These are phyloP conservation scores for Artomyces pyxidatus DNA, from an alignment of 768 basidiomycete genomes.

Conservation along the genomic window DNA sequence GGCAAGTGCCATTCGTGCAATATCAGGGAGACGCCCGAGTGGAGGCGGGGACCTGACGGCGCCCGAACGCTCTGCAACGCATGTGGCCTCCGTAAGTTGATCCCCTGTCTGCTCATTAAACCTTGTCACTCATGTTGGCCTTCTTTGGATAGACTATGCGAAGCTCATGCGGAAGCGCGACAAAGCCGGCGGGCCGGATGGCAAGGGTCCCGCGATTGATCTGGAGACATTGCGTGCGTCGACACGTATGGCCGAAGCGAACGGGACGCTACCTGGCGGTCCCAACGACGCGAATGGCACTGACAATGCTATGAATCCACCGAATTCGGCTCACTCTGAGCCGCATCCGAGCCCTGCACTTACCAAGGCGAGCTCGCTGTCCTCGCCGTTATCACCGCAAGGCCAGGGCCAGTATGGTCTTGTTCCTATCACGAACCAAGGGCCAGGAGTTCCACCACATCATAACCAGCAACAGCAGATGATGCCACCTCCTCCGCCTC, in stretches of 20 bases:
- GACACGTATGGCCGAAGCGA: conserved; percentile 13
- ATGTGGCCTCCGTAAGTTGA: conserved; percentile 69
- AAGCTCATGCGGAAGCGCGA: conserved; percentile 77
- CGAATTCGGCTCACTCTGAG: background rate
- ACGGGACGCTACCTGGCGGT: conserved; percentile 2
- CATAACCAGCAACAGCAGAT: background rate
- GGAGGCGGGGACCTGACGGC: conserved; percentile 79
- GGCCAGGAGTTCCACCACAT: background rate
- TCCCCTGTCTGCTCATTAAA: conserved; percentile 7
- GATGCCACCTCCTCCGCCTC: background rate
- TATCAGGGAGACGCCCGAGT: conserved; percentile 84
- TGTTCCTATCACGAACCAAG: background rate
- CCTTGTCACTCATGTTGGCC: background rate
- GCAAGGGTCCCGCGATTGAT: conserved; percentile 51
- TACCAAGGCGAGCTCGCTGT: conserved; percentile 10
- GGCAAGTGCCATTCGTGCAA: conserved; percentile 86
- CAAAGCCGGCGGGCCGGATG: conserved; percentile 48
- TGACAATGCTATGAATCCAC: background rate
- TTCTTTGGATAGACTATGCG: conserved; percentile 53
- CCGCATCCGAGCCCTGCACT: conserved; percentile 11
- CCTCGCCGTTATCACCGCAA: conserved; percentile 8
- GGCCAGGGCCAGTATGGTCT: background rate
- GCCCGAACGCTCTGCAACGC: conserved; percentile 81
- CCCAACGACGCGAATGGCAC: conserved; percentile 10
- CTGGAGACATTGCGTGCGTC: conserved; percentile 69